Evolutionary conservation across 805 yeast species (phyloP).

Genomic region (Yamadazyma akitaensis): DNA sequence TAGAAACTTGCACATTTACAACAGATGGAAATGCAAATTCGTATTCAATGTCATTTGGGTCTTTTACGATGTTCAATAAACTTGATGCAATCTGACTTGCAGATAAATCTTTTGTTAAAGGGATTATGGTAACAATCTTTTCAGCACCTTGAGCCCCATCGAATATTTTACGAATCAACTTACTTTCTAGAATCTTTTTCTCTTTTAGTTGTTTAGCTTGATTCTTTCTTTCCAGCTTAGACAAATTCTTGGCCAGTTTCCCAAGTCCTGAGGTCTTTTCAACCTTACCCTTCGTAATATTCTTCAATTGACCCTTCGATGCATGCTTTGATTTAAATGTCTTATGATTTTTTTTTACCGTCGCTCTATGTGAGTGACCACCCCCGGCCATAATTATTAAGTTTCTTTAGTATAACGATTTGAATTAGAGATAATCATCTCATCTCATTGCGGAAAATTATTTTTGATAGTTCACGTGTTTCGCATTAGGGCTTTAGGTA

Average conservation of each 20-base stretch:
- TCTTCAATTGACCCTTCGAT: constrained; percentile 82
- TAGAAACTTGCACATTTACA: constrained; percentile 48
- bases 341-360: constrained; percentile 81
- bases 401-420: neutral
- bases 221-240: constrained; percentile 70
- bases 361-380: constrained; percentile 74
- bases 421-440: constrained; percentile 1
- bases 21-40: constrained; percentile 46
- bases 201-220: constrained; percentile 72
- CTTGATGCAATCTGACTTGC: constrained; percentile 51
- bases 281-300: constrained; percentile 79
- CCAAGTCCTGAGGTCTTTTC: constrained; percentile 53
- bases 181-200: constrained; percentile 61
- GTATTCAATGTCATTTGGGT: constrained; percentile 26
- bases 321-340: constrained; percentile 90
- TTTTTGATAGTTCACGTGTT: constrained; percentile 13
- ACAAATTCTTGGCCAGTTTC: constrained; percentile 35
- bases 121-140: constrained; percentile 75
- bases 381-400: neutral
- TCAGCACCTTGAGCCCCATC: constrained; percentile 80
- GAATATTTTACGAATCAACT: constrained; percentile 63
- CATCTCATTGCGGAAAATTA: constrained; percentile 13
- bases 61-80: constrained; percentile 43
- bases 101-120: constrained; percentile 71
- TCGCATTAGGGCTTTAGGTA: constrained; percentile 9